Evolutionary conservation across 2,329 filamentous ascomycete genomes (phyloP).

Genomic region (Thelonectria discophora): DNA sequence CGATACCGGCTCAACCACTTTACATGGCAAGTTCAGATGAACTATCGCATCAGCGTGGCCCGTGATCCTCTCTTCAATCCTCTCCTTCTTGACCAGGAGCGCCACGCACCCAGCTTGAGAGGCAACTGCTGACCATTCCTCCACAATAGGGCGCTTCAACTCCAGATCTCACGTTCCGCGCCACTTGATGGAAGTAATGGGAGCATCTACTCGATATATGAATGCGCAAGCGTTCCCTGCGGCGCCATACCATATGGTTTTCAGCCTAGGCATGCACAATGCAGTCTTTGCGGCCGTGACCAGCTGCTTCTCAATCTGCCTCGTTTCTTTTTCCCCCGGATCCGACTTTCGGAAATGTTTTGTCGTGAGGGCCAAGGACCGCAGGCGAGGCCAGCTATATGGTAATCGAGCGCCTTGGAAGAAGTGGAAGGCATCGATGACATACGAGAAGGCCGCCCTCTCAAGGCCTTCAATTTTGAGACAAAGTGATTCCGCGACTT

Average conservation of each 20-base stretch:
- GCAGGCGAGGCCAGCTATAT: conserved; percentile 43
- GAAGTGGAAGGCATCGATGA: conserved; percentile 43
- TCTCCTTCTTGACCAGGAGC: conserved; percentile 39
- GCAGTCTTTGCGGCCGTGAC: conserved; percentile 33
- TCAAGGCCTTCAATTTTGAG: conserved; percentile 40
- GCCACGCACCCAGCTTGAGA: conserved; percentile 16
- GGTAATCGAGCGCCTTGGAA: conserved; percentile 36
- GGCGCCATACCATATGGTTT: conserved; percentile 46
- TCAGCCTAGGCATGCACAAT: conserved; percentile 44
- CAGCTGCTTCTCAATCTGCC: conserved; percentile 38
- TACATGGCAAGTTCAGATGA: conserved; percentile 43
- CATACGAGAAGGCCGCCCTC: conserved; percentile 44
- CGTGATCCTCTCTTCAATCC: conserved; percentile 28
- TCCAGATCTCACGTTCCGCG: conserved; percentile 46
- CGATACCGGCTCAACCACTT: conserved; percentile 45
- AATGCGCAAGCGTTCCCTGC: conserved; percentile 45
- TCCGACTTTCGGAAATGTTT: conserved; percentile 14
- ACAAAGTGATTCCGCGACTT: conserved; percentile 35
- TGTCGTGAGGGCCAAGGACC: conserved; percentile 48
- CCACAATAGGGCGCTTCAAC: conserved; percentile 38
- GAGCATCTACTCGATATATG: conserved; percentile 40
- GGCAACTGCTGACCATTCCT: conserved; percentile 28
- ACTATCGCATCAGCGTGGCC: conserved; percentile 45
- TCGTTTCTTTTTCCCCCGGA: conserved; percentile 30
- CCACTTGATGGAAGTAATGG: conserved; percentile 43